Conservation (phyloP, 129 eudicot genomes). For the Artemisia tridentata region DNA sequence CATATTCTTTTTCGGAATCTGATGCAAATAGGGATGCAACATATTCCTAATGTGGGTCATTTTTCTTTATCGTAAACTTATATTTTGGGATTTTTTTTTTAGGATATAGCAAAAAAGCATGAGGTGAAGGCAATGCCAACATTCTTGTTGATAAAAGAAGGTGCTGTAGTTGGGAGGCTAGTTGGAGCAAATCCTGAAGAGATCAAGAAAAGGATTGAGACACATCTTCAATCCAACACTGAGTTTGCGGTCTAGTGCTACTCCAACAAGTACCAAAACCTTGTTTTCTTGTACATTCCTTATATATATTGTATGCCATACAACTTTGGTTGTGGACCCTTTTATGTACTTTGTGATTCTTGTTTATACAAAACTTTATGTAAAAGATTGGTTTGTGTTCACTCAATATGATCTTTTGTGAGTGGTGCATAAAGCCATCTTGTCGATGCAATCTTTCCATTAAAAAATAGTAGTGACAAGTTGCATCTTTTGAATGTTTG, state of each 20-base stretch:
- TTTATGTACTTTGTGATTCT: conserved; percentile 29
- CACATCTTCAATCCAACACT: conserved; percentile 37
- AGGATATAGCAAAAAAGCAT: conserved; percentile 71
- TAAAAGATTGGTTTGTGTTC: conserved; percentile 32
- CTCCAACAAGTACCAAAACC: conserved; percentile 25
- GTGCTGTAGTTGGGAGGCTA: conserved; percentile 51
- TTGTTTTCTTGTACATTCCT: conserved; percentile 33
- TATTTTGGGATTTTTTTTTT: not conserved
- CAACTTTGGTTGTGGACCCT: conserved; percentile 31
- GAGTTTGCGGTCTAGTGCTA: conserved; percentile 34
- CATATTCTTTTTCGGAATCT: conserved; percentile 3
- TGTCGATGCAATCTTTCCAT: conserved; percentile 27
- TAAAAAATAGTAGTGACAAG: conserved; percentile 13
- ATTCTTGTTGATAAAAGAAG: conserved; percentile 65
- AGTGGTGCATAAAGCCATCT: conserved; percentile 38
- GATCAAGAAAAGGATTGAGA: conserved; percentile 58
- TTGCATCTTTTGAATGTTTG: conserved; percentile 13
- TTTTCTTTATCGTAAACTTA: not conserved
- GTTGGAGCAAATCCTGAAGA: conserved; percentile 88
- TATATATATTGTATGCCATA: conserved; percentile 15
- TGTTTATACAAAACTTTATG: conserved; percentile 32
- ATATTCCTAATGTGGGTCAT: not conserved
- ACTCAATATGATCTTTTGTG: conserved; percentile 38
- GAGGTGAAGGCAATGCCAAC: conserved; percentile 94
- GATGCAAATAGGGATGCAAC: conserved; percentile 16